A percentile compares a stretch with the other conserved stretches of the same genome.
These are phyloP conservation scores for Amphichorda felina DNA, from an alignment of 2,329 filamentous ascomycete genomes.

Conservation along the genomic window DNA sequence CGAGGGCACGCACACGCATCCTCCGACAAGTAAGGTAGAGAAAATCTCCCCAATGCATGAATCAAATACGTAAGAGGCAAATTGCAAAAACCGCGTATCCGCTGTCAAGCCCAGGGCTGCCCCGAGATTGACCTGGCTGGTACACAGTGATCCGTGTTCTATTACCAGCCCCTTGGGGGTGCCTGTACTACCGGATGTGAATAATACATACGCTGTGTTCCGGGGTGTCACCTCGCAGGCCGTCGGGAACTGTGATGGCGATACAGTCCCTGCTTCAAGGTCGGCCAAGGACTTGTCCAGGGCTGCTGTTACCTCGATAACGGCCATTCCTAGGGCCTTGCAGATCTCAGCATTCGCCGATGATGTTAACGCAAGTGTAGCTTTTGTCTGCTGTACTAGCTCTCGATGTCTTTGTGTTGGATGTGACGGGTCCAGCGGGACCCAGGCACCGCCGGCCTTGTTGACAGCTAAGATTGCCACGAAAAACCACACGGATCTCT, in stretches of 20 bases:
- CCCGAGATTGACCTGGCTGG: background rate
- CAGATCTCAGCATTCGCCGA: too few species aligned
- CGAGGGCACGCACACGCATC: constrained; percentile 10
- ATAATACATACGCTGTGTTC: constrained; percentile 6
- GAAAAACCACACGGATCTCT: constrained; percentile 9
- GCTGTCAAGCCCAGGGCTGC: background rate
- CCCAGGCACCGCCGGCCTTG: constrained; percentile 12
- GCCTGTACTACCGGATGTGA: constrained; percentile 10
- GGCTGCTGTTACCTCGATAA: too few species aligned
- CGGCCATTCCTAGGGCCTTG: too few species aligned
- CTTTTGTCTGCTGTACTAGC: too few species aligned
- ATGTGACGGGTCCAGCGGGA: background rate
- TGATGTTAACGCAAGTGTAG: too few species aligned
- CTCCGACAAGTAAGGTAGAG: constrained; percentile 6
- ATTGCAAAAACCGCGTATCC: constrained; percentile 26
- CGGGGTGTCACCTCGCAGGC: too few species aligned
- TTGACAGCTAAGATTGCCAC: constrained; percentile 10
- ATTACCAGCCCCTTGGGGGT: constrained; percentile 9
- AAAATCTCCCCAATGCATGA: constrained; percentile 29
- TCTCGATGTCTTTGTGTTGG: background rate
- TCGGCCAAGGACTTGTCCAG: too few species aligned
- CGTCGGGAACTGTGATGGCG: too few species aligned
- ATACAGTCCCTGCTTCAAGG: too few species aligned
- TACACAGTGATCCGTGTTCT: constrained; percentile 6
- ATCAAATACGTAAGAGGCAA: constrained; percentile 35